phyloP scores from a whole-genome alignment of 768 basidiomycete species.

The Peribolospora baueri region DNA sequence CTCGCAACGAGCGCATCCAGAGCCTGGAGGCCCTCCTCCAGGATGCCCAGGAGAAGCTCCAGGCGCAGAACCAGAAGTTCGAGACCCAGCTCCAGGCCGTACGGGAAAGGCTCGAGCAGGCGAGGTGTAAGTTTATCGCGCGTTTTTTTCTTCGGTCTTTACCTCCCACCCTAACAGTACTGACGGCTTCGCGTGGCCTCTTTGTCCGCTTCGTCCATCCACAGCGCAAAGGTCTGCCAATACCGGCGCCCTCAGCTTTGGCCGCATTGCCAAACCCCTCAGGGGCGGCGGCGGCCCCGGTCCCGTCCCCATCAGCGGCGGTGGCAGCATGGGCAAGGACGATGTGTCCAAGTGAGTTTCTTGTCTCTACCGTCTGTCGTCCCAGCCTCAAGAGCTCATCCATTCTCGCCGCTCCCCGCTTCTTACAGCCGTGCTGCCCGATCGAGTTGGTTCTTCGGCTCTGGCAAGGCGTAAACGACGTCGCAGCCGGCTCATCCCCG shows the following conservation, averaged over 20 bases:
- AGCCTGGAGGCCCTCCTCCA: conserved; percentile 79
- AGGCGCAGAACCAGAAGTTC: conserved; percentile 85
- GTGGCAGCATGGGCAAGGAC: no score
- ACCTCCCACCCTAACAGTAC: background rate
- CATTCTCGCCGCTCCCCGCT: background rate
- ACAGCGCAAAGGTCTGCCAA: conserved; percentile 53
- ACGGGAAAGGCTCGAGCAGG: conserved; percentile 74
- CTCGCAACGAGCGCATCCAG: conserved; percentile 91
- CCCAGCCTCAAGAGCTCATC: background rate
- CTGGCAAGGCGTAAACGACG: background rate
- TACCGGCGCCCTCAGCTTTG: conserved; percentile 54
- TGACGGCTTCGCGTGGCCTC: background rate
- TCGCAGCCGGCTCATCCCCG: no score
- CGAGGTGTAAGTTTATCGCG: conserved; percentile 39
- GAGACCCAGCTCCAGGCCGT: conserved; percentile 78
- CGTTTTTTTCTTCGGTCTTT: background rate
- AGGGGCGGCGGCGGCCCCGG: conserved; percentile 58
- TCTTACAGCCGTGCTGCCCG: background rate
- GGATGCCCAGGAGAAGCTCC: conserved; percentile 75
- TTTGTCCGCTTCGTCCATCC: conserved; percentile 4
- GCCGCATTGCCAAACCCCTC: conserved; percentile 87
- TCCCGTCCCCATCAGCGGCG: no score
- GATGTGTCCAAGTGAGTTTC: background rate
- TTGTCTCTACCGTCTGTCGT: background rate
- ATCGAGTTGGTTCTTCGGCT: background rate